phyloP scores from a whole-genome alignment of 305 asterid species.

The Fraxinus sp. region DNA sequence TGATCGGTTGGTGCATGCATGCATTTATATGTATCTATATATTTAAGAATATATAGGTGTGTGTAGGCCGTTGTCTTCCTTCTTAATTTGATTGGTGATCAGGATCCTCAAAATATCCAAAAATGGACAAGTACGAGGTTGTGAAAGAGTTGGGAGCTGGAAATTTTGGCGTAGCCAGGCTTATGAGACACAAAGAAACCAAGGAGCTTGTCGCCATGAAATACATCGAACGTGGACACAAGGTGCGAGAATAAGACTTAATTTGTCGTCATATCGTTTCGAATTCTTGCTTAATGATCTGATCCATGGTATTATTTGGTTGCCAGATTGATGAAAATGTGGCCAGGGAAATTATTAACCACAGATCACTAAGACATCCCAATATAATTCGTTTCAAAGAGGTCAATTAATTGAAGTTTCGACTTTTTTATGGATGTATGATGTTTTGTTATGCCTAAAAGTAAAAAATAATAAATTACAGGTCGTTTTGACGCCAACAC shows the following conservation, averaged over 20 bases:
- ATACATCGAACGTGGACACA: constrained; percentile 78
- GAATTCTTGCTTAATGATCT: not conserved
- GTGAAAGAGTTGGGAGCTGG: constrained; percentile 88
- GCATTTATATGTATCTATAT: not conserved
- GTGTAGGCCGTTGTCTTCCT: not conserved
- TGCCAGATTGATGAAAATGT: constrained; percentile 91
- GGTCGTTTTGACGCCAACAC: constrained; percentile 84
- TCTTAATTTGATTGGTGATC: not conserved
- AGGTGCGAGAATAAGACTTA: constrained; percentile 35
- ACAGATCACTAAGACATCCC: constrained; percentile 85
- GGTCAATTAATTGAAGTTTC: constrained; percentile 22
- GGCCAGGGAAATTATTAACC: constrained; percentile 85
- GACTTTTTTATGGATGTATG: not conserved
- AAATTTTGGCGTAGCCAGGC: constrained; percentile 86
- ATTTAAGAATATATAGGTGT: not conserved
- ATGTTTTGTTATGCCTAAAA: not conserved
- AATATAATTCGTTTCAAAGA: constrained; percentile 92
- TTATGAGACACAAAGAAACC: constrained; percentile 72
- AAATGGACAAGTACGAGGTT: constrained; percentile 76
- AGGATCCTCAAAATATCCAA: not conserved
- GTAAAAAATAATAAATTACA: not conserved
- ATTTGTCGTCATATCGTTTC: not conserved
- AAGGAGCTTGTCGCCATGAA: constrained; percentile 90
- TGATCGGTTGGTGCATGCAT: constrained; percentile 13
- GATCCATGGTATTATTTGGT: not conserved